Base-by-base conservation (phyloP, 2,329 filamentous ascomycete genomes). In the Nigrograna mackinnonii region DNA sequence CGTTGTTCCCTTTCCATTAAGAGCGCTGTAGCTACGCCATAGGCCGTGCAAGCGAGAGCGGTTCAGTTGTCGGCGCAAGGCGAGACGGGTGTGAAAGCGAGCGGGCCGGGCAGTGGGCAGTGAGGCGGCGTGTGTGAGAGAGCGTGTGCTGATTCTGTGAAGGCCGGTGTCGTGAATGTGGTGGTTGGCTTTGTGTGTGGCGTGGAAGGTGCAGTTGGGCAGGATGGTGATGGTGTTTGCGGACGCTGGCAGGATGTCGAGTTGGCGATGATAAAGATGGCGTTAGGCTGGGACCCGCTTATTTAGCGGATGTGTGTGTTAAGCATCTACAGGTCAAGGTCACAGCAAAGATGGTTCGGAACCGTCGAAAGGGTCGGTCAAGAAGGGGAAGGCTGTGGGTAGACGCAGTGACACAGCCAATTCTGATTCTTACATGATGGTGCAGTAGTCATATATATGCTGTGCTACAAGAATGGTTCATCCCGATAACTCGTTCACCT, bases 1-100 rank as follows among this genome's bases (percentile, higher is more conserved):
- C 51, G 51, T 57, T 54, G 51, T 57, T 54, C 55, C 49, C 50
- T 58, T 56, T 62, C 58, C 58, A 62, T 62, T 36, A 36, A 54
- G 41, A 43, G 44, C 41, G 40, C 51, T 46, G 49, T 46, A 50
- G 52, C 54, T 46, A 51, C 58, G 66, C 66, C 65, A 67, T 69
- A 63, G 61, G 64, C 55, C 61, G 59, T 57, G 59, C 55, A 60
- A 65, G 64, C 60, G 64, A 64, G 54, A 58, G 60, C 52, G 52
- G 61, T 55, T n/a, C n/a, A 50, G 46, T 49, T n/a, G 31, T 31
- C 38, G 33, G 35, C n/a, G 39, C 35, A 24, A 16, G 37, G 33
- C 28, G n/a, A n/a, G n/a, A n/a, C n/a, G n/a, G n/a, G n/a, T n/a
- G n/a, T n/a, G n/a, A n/a, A n/a, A n/a, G n/a, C n/a, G 31, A 13